These are phyloP conservation scores for Vaccinium darrowii DNA, from an alignment of 148 eudicot genomes.

Conservation along the genomic window DNA sequence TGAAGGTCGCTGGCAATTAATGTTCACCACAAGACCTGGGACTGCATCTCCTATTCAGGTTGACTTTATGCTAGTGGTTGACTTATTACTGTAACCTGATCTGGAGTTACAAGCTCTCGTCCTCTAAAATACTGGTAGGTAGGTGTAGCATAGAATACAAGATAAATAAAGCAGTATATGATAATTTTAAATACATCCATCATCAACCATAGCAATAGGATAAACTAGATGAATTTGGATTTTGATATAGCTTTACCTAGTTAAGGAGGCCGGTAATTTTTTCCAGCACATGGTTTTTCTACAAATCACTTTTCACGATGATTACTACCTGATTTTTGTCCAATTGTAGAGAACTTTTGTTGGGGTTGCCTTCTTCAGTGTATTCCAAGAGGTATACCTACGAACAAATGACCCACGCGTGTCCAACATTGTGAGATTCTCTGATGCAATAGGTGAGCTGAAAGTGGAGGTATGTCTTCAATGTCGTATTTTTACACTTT, in stretches of 20 bases:
- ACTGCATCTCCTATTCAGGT: constrained; percentile 98
- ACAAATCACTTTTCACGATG: background rate
- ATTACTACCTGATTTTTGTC: constrained; percentile 7
- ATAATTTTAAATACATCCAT: background rate
- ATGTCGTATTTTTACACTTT: background rate
- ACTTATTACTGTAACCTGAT: background rate
- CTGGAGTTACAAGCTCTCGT: background rate
- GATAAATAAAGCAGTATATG: background rate
- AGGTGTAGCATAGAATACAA: background rate
- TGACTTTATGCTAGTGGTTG: background rate
- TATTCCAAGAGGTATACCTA: constrained; percentile 89
- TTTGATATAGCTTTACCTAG: background rate
- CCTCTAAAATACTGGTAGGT: background rate
- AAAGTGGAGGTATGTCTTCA: constrained; percentile 81
- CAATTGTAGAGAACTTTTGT: constrained; percentile 82
- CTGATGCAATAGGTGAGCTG: constrained; percentile 85
- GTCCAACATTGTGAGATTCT: constrained; percentile 88
- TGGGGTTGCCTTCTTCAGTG: constrained; percentile 84
- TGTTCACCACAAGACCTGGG: constrained; percentile 95
- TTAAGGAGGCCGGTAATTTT: background rate
- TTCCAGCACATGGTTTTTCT: background rate
- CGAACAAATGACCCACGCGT: constrained; percentile 82
- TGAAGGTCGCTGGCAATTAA: constrained; percentile 92
- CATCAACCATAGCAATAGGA: background rate
- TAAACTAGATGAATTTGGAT: background rate